phyloP scores from a whole-genome alignment of 345 rosid species.

The Citrus maxima region DNA sequence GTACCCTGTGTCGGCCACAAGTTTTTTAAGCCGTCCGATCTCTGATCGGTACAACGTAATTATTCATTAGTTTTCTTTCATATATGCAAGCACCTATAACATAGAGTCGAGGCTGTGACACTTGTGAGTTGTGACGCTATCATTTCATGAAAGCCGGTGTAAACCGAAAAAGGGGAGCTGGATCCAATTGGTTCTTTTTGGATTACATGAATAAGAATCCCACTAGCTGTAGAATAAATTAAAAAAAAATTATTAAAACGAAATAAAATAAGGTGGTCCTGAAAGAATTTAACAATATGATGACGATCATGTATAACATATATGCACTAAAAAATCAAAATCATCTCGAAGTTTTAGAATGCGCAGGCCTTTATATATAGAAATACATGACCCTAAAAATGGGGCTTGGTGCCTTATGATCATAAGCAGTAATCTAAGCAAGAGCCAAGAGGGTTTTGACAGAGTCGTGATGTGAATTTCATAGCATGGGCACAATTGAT shows the following conservation, averaged over 20 bases:
- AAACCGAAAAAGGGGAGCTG: background rate
- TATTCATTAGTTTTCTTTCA: background rate
- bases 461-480: background rate
- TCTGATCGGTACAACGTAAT: background rate
- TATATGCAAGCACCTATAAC: background rate
- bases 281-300: background rate
- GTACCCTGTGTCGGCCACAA: slow-evolving; percentile 7
- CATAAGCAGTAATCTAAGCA: background rate
- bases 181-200: background rate
- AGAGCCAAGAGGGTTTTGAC: background rate
- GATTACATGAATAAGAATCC: background rate
- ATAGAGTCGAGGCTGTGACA: background rate
- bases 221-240: background rate
- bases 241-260: background rate
- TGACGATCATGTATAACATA: no score
- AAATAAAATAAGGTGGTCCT: background rate
- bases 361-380: background rate
- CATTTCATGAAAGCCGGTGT: slow-evolving; percentile 9
- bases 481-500: background rate
- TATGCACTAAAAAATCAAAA: background rate
- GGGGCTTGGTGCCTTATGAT: background rate
- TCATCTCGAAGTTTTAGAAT: background rate
- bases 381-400: background rate
- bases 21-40: background rate
- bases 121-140: background rate